Conservation (phyloP, 805 yeast genomes). For the Isabelozyma heimii region DNA sequence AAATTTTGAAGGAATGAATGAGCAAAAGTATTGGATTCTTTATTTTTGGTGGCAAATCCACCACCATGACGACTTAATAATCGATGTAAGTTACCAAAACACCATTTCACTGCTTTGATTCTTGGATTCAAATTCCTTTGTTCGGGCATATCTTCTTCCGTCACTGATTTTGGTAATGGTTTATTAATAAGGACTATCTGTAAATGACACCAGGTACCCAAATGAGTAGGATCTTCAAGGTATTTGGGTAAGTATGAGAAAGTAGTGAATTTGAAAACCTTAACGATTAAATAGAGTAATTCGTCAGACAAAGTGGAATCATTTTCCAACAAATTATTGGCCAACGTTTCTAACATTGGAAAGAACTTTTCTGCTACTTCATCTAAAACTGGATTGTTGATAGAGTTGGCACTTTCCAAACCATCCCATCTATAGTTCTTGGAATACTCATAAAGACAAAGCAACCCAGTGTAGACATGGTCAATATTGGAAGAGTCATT, state of each 20-base stretch:
- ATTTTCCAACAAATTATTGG: slow-evolving; percentile 22
- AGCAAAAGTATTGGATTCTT: slow-evolving; percentile 26
- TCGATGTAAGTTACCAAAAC: slow-evolving; percentile 42
- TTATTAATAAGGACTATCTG: slow-evolving; percentile 37
- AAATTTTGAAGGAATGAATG: slow-evolving; percentile 29
- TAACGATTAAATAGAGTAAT: slow-evolving; percentile 38
- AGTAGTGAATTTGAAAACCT: slow-evolving; percentile 40
- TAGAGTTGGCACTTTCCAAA: slow-evolving; percentile 41
- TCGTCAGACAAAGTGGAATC: slow-evolving; percentile 23
- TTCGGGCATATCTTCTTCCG: slow-evolving; percentile 29
- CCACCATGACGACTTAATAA: slow-evolving; percentile 44
- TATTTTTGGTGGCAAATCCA: slow-evolving; percentile 33
- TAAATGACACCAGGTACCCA: slow-evolving; percentile 41
- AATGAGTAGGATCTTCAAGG: slow-evolving; percentile 29
- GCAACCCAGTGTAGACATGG: slow-evolving; percentile 38
- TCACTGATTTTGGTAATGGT: slow-evolving; percentile 33
- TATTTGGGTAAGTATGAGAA: slow-evolving; percentile 36
- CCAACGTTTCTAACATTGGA: slow-evolving; percentile 34
- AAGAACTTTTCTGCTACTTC: slow-evolving; percentile 33
- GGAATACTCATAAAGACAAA: slow-evolving; percentile 40
- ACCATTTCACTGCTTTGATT: slow-evolving; percentile 43
- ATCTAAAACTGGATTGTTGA: slow-evolving; percentile 37
- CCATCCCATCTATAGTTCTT: slow-evolving; percentile 39
- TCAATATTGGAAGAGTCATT: slow-evolving; percentile 27
- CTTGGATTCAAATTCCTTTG: slow-evolving; percentile 38